Percentiles rank a stretch among this genome's conserved stretches.
Evolutionary conservation across 1,284 basidiomycete species (phyloP).

Genomic region (Schizopora paradoxa): DNA sequence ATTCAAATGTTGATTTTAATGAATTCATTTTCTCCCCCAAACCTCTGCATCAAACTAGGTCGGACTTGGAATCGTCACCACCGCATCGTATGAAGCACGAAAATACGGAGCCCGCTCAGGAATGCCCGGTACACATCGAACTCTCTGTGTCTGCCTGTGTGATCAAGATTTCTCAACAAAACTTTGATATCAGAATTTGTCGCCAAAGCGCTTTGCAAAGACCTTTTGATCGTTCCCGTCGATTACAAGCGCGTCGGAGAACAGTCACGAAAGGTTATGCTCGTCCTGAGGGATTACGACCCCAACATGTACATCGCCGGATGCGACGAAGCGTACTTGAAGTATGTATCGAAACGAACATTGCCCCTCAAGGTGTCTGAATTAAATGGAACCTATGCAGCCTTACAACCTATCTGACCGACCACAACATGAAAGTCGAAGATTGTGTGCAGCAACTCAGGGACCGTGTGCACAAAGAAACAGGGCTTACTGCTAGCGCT

Average conservation of each 20-base stretch:
- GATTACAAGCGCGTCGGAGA: conserved; percentile 67
- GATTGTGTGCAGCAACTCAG: conserved; percentile 80
- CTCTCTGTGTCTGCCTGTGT: background rate
- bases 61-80: conserved; percentile 72
- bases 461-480: conserved; percentile 64
- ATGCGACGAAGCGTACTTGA: conserved; percentile 86
- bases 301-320: conserved; percentile 75
- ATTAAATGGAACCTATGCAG: conserved; percentile 31
- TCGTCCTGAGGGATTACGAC: conserved; percentile 73
- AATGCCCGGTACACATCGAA: conserved; percentile 64
- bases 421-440: conserved; percentile 59
- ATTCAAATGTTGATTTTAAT: background rate
- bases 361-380: too few species aligned
- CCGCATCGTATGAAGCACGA: conserved; percentile 88
- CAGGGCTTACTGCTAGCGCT: conserved; percentile 86
- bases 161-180: conserved; percentile 3
- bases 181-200: conserved; percentile 58
- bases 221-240: conserved; percentile 72
- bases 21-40: background rate
- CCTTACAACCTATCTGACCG: conserved; percentile 72
- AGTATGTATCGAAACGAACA: conserved; percentile 63
- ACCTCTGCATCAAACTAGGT: conserved; percentile 40
- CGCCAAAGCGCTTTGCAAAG: conserved; percentile 89
- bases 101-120: conserved; percentile 85
- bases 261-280: conserved; percentile 66